Base-by-base conservation (phyloP, 73 alveolate species). In the Effrenium voratum region DNA sequence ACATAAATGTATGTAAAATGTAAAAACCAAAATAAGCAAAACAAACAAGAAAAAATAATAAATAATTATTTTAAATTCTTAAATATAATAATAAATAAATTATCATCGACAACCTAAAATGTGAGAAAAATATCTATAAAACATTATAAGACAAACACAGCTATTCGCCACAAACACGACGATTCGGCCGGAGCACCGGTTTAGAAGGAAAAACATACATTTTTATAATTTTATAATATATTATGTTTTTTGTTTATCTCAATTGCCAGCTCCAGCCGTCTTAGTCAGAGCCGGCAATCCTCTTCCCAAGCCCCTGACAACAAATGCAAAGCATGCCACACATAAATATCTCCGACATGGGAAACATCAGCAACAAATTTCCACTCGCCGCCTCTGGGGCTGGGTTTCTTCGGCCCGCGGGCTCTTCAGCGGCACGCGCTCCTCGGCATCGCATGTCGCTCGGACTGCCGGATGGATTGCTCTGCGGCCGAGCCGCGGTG, bases 261-360 rank as follows among this genome's bases (percentile, higher is more conserved):
- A n/a, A n/a, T n/a, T n/a, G n/a, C n/a, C n/a, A n/a, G 90, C 68
- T 79, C 90, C 60, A 45, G 44, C 90, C 60, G 90, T 79, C 44
- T 79, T 79, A 30, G 90, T 79, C 90, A 79, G 24, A 79, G 90
- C 90, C 1, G 90, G 90, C 90, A 81, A 49, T 30, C 80, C 43
- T 30, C 43, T n/a, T 32, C 43, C 85, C 52, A 19, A 34, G 85
- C 28, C 30, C 52, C 1, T 24, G 30, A 24, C 85, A 16, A 22
- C n/a, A 36, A 3, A 41, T n/a, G n/a, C n/a, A 16, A 15, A 26
- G 52, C 44, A 43, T 43, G 44, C 47, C 52, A 24, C 22, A 43
- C 59, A 6, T 26, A 32, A 16, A 75, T 32, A 12, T 15, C 3
- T 36, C 19, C 46, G 30, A 41, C 13, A 15, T 36, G 13, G 47